Conservation (phyloP, 495 filamentous ascomycete species). For the Cudoniella acicularis region DNA sequence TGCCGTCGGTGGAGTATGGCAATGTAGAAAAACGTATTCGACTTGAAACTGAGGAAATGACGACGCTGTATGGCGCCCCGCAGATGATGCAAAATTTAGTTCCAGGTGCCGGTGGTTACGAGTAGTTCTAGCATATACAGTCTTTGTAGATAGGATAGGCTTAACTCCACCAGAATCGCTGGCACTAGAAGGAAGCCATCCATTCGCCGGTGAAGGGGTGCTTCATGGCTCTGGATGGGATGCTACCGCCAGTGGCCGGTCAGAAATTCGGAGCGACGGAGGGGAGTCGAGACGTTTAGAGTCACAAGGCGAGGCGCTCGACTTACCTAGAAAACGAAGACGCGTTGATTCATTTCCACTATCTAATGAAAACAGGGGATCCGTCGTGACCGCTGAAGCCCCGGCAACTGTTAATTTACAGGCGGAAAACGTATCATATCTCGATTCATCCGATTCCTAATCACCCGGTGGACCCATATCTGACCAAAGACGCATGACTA, state of each 20-base stretch:
- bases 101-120: neutral
- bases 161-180: neutral
- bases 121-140: neutral
- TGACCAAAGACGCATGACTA: constrained; percentile 9
- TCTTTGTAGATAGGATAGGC: neutral
- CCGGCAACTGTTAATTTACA: constrained; percentile 2
- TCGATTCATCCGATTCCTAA: constrained; percentile 11
- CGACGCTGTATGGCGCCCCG: too few species aligned
- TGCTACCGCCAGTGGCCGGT: neutral
- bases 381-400: constrained; percentile 4
- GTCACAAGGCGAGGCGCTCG: constrained; percentile 1
- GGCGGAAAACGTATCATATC: constrained; percentile 6
- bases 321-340: constrained; percentile 1
- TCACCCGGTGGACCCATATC: constrained; percentile 4
- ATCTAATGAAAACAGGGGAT: constrained; percentile 3
- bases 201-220: neutral
- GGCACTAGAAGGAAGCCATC: neutral
- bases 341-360: constrained; percentile 1
- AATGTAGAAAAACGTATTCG: too few species aligned
- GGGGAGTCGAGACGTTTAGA: neutral
- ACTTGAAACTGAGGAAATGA: too few species aligned
- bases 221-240: constrained; percentile 1
- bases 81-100: too few species aligned
- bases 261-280: constrained; percentile 1
- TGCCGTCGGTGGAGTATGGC: too few species aligned